Conservation (phyloP, 75 land plant genomes). For the Cupressus sempervirens region DNA sequence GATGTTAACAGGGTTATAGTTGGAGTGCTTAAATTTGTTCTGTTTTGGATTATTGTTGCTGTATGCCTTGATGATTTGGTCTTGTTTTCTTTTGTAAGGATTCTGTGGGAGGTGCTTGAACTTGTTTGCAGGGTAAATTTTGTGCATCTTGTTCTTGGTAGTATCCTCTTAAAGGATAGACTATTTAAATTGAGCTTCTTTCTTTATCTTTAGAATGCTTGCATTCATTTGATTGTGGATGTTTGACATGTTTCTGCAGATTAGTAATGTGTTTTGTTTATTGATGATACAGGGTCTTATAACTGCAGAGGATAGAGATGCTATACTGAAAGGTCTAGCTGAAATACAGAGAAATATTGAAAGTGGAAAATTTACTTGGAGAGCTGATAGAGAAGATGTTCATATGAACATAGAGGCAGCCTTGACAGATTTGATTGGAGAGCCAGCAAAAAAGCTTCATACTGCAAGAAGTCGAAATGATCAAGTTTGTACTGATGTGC, state of each 20-base stretch:
- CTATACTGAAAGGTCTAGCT: constrained; percentile 64
- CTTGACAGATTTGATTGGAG: constrained; percentile 85
- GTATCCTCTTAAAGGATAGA: not conserved
- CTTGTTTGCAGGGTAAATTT: not conserved
- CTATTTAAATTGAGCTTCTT: not conserved
- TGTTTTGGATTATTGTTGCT: constrained; percentile 1
- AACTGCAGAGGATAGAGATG: constrained; percentile 56
- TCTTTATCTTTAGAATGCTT: not conserved
- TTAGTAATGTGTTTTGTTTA: constrained; percentile 1
- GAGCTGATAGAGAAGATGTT: constrained; percentile 95
- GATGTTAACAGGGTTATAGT: not conserved
- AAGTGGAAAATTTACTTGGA: constrained; percentile 78
- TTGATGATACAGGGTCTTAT: constrained; percentile 69
- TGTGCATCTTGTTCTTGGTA: constrained; percentile 2
- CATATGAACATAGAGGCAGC: constrained; percentile 99
- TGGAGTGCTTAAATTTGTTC: not conserved
- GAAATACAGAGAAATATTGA: constrained; percentile 75
- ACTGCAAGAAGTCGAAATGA: constrained; percentile 99
- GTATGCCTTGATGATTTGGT: not conserved
- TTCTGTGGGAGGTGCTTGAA: not conserved
- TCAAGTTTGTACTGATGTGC: constrained; percentile 91
- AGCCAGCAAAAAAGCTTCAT: constrained; percentile 96
- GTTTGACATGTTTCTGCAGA: not conserved
- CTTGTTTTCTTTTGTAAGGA: not conserved
- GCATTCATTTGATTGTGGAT: not conserved